Conservation (phyloP, 495 filamentous ascomycete species). For the Neurospora sp. region DNA sequence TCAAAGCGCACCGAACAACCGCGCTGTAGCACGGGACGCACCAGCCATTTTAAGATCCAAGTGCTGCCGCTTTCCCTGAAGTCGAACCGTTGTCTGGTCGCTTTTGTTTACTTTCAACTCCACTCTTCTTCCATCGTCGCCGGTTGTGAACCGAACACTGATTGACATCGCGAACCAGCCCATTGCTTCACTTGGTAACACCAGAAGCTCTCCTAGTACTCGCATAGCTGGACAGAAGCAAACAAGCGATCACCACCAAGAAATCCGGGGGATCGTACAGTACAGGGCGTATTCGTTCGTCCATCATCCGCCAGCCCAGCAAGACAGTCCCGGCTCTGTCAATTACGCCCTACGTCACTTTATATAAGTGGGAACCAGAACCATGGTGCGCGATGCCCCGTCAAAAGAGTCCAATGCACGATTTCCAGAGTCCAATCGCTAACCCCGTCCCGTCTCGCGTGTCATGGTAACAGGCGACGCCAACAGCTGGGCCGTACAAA, state of each 20-base stretch:
- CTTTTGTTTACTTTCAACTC: not conserved
- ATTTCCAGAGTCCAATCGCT: not conserved
- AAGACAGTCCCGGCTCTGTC: not conserved
- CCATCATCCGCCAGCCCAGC: not conserved
- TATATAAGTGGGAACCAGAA: not conserved
- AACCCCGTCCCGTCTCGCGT: not conserved
- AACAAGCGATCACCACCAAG: not conserved
- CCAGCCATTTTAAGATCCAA: not conserved
- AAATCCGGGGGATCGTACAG: not conserved
- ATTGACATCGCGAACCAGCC: not conserved
- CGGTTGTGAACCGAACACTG: not conserved
- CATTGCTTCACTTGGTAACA: not conserved
- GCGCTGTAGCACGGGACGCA: not conserved
- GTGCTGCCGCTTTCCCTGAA: not conserved
- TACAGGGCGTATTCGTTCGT: not conserved
- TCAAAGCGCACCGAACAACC: not conserved
- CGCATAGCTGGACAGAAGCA: not conserved
- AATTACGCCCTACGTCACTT: not conserved
- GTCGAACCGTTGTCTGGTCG: not conserved
- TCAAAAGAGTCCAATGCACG: not conserved
- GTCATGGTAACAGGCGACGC: conserved; percentile 30
- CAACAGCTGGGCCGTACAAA: conserved; percentile 45
- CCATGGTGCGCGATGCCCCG: not conserved
- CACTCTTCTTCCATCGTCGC: not conserved
- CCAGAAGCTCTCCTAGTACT: not conserved